These are phyloP conservation scores for Collybiopsis luxurians DNA, from an alignment of 768 basidiomycete genomes.

Conservation along the genomic window DNA sequence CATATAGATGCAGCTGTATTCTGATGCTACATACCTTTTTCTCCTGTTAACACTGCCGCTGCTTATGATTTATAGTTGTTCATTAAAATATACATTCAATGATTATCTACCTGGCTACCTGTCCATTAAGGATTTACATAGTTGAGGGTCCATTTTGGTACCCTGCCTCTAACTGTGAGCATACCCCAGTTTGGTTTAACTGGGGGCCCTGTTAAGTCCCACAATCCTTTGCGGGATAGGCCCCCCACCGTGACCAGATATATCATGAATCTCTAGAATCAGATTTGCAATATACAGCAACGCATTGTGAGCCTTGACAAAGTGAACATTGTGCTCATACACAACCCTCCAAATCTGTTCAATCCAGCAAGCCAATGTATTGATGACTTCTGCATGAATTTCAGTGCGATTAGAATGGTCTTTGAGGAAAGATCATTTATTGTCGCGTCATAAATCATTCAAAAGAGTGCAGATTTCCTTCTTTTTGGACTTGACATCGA, in stretches of 20 bases:
- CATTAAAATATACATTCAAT: no score
- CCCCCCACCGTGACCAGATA: slow-evolving; percentile 24
- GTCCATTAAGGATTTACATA: no score
- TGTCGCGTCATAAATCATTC: slow-evolving; percentile 50
- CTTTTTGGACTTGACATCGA: slow-evolving; percentile 54
- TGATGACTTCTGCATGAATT: slow-evolving; percentile 52
- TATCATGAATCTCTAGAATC: slow-evolving; percentile 30
- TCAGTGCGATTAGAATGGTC: slow-evolving; percentile 55
- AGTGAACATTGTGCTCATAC: slow-evolving; percentile 57
- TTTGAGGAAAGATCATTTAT: slow-evolving; percentile 49
- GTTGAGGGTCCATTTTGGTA: no score
- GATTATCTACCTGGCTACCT: no score
- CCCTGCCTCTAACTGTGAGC: no score
- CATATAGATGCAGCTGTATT: no score
- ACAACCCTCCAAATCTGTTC: slow-evolving; percentile 61
- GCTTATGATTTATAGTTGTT: no score
- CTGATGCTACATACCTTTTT: no score
- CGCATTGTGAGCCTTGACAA: slow-evolving; percentile 49
- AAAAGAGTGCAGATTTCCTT: slow-evolving; percentile 52
- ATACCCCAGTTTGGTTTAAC: no score
- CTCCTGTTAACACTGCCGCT: no score
- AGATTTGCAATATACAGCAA: slow-evolving; percentile 50
- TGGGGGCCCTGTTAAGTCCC: no score
- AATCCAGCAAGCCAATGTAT: slow-evolving; percentile 56
- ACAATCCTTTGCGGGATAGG: no score